Base-by-base conservation (phyloP, 1,284 basidiomycete genomes). In the Moesziomyces globuligerus region DNA sequence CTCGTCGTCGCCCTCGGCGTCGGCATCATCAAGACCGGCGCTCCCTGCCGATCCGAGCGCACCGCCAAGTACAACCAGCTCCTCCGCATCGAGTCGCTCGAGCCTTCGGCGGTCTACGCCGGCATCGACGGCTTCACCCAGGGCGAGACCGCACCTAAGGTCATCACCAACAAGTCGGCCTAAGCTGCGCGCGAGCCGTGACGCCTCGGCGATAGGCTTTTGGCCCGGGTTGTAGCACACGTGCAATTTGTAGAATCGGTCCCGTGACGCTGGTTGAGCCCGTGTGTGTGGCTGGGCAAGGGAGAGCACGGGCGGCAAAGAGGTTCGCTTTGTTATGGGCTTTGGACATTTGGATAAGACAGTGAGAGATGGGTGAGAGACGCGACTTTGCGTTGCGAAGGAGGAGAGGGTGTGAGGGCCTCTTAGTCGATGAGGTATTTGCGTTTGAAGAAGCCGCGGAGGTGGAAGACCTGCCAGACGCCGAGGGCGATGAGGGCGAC, bases 11-110 rank as follows among this genome's bases (percentile, higher is more conserved):
- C 91, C 59, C 92, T 98, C 77, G 92, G 92, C 74, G 88, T 87
- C 57, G 94, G 94, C 76, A 91, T 96, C 86, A 97, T 97, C 89
- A 98, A 98, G 90, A 95, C 95, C 55, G 95, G 95, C 86, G 94
- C 93, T 43, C 93, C 94, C 28, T 93, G 92, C 72, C 88, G 94
- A 75, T 90, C 89, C 77, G 94, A 95, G 86, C 93, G 93, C 86
- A 72, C 69, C 48, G 92, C 93, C 83, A 96, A 95, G 86, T 83
- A 79, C 75, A 82, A 82, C 67, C 71, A 74, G 54, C 72, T 82
- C 9, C 74, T 82, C 20, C 72, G 80, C 43, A 82, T 82, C 60
- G 80, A 82, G 75, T 34, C 39, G 21, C 61, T 68, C 46, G 79
- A 80, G 64, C 42, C 60, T 24, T 55, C 72, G 26, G 71, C 73